Percentiles rank a stretch among this genome's conserved stretches.
These are phyloP conservation scores for Lasiosphaeriaceae sp. DNA, from an alignment of 495 filamentous ascomycete genomes.

Conservation along the genomic window DNA sequence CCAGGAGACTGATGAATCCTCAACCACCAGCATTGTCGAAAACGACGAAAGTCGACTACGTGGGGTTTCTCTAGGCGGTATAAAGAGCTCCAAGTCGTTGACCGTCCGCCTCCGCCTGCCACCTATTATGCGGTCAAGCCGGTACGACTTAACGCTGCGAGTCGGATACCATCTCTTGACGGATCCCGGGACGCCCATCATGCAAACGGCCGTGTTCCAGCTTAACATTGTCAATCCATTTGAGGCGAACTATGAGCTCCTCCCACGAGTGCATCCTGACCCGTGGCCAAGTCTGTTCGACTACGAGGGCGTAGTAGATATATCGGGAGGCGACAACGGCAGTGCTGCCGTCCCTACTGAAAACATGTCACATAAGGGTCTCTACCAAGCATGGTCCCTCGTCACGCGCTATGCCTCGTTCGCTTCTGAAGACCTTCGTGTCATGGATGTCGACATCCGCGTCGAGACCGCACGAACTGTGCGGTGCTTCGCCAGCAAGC, in stretches of 20 bases:
- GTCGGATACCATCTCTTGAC: slow-evolving; percentile 72
- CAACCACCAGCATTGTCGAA: slow-evolving; percentile 11
- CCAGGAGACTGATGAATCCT: slow-evolving; percentile 22
- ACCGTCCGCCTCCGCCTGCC: slow-evolving; percentile 43
- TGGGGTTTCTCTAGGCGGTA: slow-evolving; percentile 33
- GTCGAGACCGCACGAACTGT: slow-evolving; percentile 50
- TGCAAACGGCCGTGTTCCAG: slow-evolving; percentile 61
- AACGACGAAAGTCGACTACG: slow-evolving; percentile 33
- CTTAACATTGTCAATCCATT: slow-evolving; percentile 77
- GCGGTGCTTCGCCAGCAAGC: slow-evolving; percentile 32
- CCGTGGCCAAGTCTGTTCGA: slow-evolving; percentile 85
- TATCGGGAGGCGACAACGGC: slow-evolving; percentile 4
- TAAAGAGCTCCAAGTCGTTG: slow-evolving; percentile 48
- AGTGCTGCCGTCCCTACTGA: neutral
- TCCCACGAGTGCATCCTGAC: slow-evolving; percentile 68
- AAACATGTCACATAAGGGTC: slow-evolving; percentile 44
- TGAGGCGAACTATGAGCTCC: slow-evolving; percentile 81
- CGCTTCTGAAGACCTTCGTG: slow-evolving; percentile 62
- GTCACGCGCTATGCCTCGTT: slow-evolving; percentile 69
- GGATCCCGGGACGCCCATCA: slow-evolving; percentile 79
- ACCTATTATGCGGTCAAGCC: slow-evolving; percentile 48
- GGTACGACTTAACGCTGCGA: slow-evolving; percentile 67
- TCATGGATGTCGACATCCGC: slow-evolving; percentile 59
- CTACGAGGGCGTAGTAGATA: slow-evolving; percentile 35
- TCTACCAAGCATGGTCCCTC: slow-evolving; percentile 76